Evolutionary conservation across 306 rosid species (phyloP), one percentile per base, ranked within the genome.

Genomic region (Canavalia gladiata): DNA sequence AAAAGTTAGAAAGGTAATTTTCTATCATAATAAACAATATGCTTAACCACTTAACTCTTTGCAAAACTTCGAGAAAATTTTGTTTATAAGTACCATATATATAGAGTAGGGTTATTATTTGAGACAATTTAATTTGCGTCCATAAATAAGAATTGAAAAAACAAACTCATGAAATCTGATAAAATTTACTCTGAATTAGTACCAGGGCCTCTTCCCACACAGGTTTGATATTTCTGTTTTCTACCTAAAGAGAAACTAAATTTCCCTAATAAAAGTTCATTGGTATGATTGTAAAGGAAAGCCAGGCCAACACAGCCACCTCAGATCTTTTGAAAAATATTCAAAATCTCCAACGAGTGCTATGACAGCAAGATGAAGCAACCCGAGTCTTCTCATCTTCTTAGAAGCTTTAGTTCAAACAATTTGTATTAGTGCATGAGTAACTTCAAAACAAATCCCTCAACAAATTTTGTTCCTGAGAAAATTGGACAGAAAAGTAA

Each of bases 371-470:
- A 81, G 69, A 12, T 35, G n/a, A 12, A 81, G 75, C 8, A 81
- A 28, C 18, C 81, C 55, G 1, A 81, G 80, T 45, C 29, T 65
- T 7, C 25, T 34, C 80, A 81, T 81, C 12, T 65, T 7, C 63
- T 66, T 18, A 55, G 74, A 81, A 18, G 76, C 70, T 11, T 4
- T 25, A 4, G 70, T 11, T 3, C 8, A 73, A 64, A 52, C 6
- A 9, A 1, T 2, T 1, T 55, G 1, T 4, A 39, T 54, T 25
- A 3, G 0, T 43, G n/a, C 7, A 39, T 18, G 68, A 18, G 56
- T 1, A 66, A 11, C 58, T 55, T 81, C 70, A 81, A 74, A 43
- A 42, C 42, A 12, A 81, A 6, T 5, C 85, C 85, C 70, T 74
- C 45, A 7, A 81, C 4, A 33, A 12, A 6, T 62, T 51, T 10